Evolutionary conservation across 2,329 filamentous ascomycete species (phyloP).

Genomic region (Epichloe brachyelytri): DNA sequence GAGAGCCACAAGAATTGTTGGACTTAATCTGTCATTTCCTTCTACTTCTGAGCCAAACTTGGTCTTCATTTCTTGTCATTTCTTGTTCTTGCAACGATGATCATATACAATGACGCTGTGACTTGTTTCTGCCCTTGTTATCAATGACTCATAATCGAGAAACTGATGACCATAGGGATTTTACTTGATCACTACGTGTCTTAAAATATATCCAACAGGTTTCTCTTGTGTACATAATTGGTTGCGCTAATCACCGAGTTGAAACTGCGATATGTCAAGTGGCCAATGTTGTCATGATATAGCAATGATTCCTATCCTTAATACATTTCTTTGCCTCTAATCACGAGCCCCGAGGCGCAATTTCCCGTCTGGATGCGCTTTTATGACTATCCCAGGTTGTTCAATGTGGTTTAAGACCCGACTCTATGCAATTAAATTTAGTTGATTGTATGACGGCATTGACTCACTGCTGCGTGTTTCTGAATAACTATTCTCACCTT

Average conservation of each 20-base stretch:
- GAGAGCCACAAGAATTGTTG: background rate
- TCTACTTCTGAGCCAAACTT: background rate
- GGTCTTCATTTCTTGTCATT: background rate
- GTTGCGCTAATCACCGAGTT: no score
- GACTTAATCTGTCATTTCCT: background rate
- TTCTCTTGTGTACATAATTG: no score
- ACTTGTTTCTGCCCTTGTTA: background rate
- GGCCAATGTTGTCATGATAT: background rate
- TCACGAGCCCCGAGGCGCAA: background rate
- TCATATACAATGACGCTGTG: background rate
- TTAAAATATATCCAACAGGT: no score
- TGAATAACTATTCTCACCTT: background rate
- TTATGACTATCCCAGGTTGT: background rate
- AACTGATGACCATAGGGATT: no score
- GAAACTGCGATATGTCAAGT: no score
- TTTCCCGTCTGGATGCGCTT: background rate
- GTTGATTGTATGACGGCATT: background rate
- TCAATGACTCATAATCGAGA: background rate
- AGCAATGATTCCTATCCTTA: background rate
- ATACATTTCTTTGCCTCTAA: background rate
- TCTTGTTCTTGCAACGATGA: background rate
- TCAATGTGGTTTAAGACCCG: background rate
- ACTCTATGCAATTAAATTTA: background rate
- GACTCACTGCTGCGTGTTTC: background rate
- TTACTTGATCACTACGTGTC: no score